These are phyloP conservation scores for Leccinellum albellum DNA, from an alignment of 768 basidiomycete species.

Conservation along the genomic window DNA sequence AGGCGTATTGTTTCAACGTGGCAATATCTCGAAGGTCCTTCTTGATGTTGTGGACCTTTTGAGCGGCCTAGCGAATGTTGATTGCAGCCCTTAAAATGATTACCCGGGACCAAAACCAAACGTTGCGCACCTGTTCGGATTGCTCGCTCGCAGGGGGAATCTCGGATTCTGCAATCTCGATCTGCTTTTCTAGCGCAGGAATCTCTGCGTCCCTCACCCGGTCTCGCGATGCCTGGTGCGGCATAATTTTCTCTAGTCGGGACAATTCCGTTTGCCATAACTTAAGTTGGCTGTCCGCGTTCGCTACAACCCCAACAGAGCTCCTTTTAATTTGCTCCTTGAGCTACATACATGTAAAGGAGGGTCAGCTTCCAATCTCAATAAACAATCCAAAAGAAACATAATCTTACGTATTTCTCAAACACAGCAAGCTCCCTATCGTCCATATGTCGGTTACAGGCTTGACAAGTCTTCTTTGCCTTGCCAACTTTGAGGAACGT, in stretches of 20 bases:
- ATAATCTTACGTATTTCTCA: conserved; percentile 66
- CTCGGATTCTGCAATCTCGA: conserved; percentile 52
- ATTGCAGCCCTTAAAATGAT: not conserved
- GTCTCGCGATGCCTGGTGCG: conserved; percentile 50
- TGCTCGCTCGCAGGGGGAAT: conserved; percentile 47
- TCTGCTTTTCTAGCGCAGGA: conserved; percentile 58
- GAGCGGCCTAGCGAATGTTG: conserved; percentile 40
- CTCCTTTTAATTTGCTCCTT: conserved; percentile 56
- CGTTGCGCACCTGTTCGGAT: conserved; percentile 60
- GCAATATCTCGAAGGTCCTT: conserved; percentile 58
- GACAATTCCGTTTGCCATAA: conserved; percentile 61
- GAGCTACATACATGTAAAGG: conserved; percentile 41
- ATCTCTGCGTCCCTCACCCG: conserved; percentile 61
- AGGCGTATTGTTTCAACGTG: conserved; percentile 57
- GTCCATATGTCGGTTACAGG: conserved; percentile 69
- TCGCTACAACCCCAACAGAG: conserved; percentile 43
- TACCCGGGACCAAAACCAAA: not conserved
- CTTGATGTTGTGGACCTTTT: conserved; percentile 51
- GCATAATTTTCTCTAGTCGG: conserved; percentile 55
- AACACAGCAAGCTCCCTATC: conserved; percentile 54
- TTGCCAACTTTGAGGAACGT: conserved; percentile 54
- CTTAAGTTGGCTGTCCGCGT: conserved; percentile 35
- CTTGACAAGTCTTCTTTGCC: conserved; percentile 64
- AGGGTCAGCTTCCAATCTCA: not conserved
- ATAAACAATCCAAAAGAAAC: not conserved